Evolutionary conservation across 768 basidiomycete species (phyloP), one percentile per base, ranked within the genome.

Genomic region (Coprinellus micaceus): DNA sequence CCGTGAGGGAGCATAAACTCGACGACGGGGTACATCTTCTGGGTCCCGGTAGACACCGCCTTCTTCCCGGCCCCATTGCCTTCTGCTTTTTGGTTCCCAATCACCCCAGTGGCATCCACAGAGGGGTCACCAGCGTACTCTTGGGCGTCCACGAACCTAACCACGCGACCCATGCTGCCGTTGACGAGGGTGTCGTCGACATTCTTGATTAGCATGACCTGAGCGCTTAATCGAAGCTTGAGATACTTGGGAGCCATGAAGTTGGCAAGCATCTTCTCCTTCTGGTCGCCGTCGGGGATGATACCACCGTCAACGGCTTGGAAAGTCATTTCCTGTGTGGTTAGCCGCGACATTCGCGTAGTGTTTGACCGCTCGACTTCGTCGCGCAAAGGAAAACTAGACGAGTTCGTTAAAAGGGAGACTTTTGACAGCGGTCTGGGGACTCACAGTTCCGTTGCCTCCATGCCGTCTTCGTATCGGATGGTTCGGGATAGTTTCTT

Each of bases 201-300:
- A 66, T 98, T 98, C 76, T 98, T 98, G 71, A 94, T 91, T 29
- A 97, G 78, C 94, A 97, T 98, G 39, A 92, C 90, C 70, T 98
- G 96, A 6, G 91, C 88, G 54, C 87, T 86, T 25, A 86, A 64
- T 46, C 91, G 89, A 28, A 99, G 79, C 0, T 67, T 64, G n/a
- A 99, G 79, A 5, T 56, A 63, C 54, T 77, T 69, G 1, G 91
- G 88, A 0, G 94, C 94, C 89, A 99, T 95, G 65, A 96, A 91
- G 68, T 97, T 98, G 4, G 80, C 73, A 4, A 98, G 84, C 70
- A 93, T 77, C 67, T 89, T 97, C 55, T 87, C 81, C 47, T 84
- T 80, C 64, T 88, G 86, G 0, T 72, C 72, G 1, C 53, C 60
- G 41, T 86, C 85, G 24, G 61, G 57, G 25, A 89, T 67, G 4